Evolutionary conservation across 805 yeast genomes (phyloP), one percentile per base, ranked within the genome.

Genomic region (Yarrowia porcina): DNA sequence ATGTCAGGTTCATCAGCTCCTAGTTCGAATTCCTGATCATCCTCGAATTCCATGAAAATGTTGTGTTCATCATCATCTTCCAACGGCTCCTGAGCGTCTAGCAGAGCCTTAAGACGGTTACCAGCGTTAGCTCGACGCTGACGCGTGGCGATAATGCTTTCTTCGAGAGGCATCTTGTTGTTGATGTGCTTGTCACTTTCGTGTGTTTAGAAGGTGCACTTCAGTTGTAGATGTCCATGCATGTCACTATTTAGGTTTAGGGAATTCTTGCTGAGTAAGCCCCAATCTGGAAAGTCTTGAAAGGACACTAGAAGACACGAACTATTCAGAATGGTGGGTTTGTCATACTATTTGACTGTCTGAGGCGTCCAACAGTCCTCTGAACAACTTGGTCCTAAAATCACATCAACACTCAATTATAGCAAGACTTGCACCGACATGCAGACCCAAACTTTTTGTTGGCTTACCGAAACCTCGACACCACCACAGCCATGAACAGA

Each of bases 101-200:
- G 76, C 65, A 94, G 79, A 63, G 84, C 84, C 69, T 83, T 83
- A 71, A 94, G 77, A 62, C 94, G 79, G 60, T 89, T 87, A 15
- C 99, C 99, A 1, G 99, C 99, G 75, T 93, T 94, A 45, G 90
- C 74, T 62, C 99, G 83, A 66, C 90, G 79, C 65, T 83, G 76
- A 65, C 97, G 82, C 3, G 96, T 87, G 20, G 88, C 84, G 30
- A 56, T 56, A 13, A 56, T 56, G 36, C 61, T 32, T 21, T 56
- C 61, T 21, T 56, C 61, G 4, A 25, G 59, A n/a, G 42, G 44
- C 59, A 52, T 52, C 27, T n/a, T 35, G 54, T n/a, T 41, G 18
- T 30, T 47, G 56, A n/a, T 44, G 35, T 27, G 3, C 21, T 15
- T 17, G 45, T 11, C 15, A 42, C 30, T 25, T 25, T 25, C 28